Base-by-base conservation (phyloP, 2,329 filamentous ascomycete genomes). In the Aspergillus viridinutans region DNA sequence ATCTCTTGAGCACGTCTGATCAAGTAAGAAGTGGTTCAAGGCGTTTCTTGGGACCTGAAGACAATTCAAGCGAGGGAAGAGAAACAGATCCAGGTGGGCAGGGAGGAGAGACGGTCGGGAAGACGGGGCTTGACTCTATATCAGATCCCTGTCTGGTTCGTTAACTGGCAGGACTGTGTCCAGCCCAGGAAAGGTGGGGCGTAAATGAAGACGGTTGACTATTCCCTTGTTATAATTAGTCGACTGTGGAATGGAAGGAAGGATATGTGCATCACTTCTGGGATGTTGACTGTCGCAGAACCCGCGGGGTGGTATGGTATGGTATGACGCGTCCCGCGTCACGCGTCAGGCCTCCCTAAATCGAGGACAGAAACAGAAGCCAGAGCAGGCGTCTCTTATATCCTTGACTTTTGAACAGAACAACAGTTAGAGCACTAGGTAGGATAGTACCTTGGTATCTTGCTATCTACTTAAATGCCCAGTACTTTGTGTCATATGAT, bases 291-390 rank as follows among this genome's bases (percentile, higher is more conserved):
- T 59, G 49, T 49, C 32, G 58, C 56, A 53, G 52, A 53, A 32
- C 38, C 51, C n/a, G 49, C 32, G 35, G 32, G 55, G 57, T 57
- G 7, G 64, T 69, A 58, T 62, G 52, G 67, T 71, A 72, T 68
- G 60, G 69, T 71, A 60, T n/a, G 9, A 55, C 58, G 58, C 59
- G 55, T 49, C 55, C 55, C 66, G 64, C 64, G 65, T 68, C 64
- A 54, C 69, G 68, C 68, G 69, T 70, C 58, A 42, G 23, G 9
- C 23, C 7, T 17, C 17, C 12, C 40, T 26, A 12, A 38, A 32
- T 10, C 4, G 12, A 32, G 12, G 4, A 14, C 29, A 14, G 12
- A 32, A 32, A 38, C 32, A 38, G 14, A 38, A 38, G 14, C 14
- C 32, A 38, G 32, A 38, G 14, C 32, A 38, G 14, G 14, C 2